A percentile compares a stretch with the other conserved stretches of the same genome.
Evolutionary conservation across 805 yeast species (phyloP).

Genomic region (Zygosaccharomyces bailii): DNA sequence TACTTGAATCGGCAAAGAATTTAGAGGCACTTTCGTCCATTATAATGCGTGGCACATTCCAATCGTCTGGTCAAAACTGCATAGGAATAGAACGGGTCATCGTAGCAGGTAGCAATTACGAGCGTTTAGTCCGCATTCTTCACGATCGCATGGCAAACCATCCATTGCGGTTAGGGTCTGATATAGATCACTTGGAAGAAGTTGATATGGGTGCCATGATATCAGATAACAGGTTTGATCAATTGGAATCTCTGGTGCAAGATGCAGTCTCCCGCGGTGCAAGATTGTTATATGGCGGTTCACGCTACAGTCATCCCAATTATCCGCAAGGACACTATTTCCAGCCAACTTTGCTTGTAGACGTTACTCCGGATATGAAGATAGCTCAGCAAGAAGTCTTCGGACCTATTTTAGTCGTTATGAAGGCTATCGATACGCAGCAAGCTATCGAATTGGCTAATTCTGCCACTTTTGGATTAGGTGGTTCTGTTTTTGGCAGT

Average conservation of each 20-base stretch:
- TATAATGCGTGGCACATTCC: conserved; percentile 92
- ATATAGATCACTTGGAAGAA: conserved; percentile 84
- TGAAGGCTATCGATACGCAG: conserved; percentile 62
- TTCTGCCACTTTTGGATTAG: conserved; percentile 83
- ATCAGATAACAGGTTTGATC: conserved; percentile 67
- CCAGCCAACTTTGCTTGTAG: conserved; percentile 81
- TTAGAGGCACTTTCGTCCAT: conserved; percentile 63
- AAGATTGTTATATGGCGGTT: conserved; percentile 73
- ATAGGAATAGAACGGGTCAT: conserved; percentile 95
- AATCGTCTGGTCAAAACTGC: conserved; percentile 96
- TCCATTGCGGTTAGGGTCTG: conserved; percentile 75
- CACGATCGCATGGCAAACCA: conserved; percentile 49
- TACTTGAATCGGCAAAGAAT: conserved; percentile 74
- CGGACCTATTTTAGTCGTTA: conserved; percentile 83
- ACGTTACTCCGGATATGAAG: conserved; percentile 71
- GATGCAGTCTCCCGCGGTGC: conserved; percentile 87
- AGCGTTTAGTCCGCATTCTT: conserved; percentile 54
- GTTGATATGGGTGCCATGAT: conserved; percentile 97
- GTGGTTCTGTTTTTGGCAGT: conserved; percentile 83
- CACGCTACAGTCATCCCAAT: conserved; percentile 76
- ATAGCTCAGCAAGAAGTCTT: conserved; percentile 90
- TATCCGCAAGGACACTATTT: conserved; percentile 96
- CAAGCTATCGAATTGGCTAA: conserved; percentile 79
- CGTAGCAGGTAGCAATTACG: conserved; percentile 69
- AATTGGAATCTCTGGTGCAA: conserved; percentile 60